A percentile compares a stretch with the other conserved stretches of the same genome.
These are phyloP conservation scores for Suillus tomentosus DNA, from an alignment of 768 basidiomycete species.

Conservation along the genomic window DNA sequence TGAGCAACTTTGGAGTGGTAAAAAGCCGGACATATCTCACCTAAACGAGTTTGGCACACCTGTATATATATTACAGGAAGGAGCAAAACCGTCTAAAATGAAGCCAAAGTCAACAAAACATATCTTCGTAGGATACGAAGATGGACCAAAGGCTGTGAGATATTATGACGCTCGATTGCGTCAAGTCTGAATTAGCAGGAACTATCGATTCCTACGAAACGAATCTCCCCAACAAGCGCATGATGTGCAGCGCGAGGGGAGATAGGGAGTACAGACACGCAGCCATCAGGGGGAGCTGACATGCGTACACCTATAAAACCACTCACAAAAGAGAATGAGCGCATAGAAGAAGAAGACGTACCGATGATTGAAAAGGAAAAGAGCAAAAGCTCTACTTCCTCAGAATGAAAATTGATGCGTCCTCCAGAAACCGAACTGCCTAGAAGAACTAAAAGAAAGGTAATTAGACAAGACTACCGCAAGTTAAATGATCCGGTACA, in stretches of 20 bases:
- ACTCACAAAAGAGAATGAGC: background rate
- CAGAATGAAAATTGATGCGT: background rate
- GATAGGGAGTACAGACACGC: background rate
- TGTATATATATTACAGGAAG: slow-evolving; percentile 17
- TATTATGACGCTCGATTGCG: slow-evolving; percentile 16
- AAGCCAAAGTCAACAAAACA: slow-evolving; percentile 13
- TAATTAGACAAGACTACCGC: background rate
- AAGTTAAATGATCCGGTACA: background rate
- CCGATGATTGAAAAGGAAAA: background rate
- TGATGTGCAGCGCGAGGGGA: background rate
- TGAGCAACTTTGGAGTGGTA: too few species aligned
- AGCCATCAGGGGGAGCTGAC: slow-evolving; percentile 1
- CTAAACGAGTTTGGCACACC: too few species aligned
- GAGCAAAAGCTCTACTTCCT: background rate
- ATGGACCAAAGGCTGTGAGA: slow-evolving; percentile 13
- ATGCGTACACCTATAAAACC: background rate
- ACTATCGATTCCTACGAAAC: background rate
- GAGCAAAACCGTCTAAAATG: slow-evolving; percentile 16
- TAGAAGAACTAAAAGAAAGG: slow-evolving; percentile 3
- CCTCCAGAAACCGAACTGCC: background rate
- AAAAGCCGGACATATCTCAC: too few species aligned
- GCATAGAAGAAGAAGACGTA: background rate
- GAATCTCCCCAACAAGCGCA: background rate
- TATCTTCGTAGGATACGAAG: slow-evolving; percentile 19
- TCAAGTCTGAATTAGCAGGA: too few species aligned